These are phyloP conservation scores for Eucalyptus marginata DNA, from an alignment of 345 rosid species.

Conservation along the genomic window DNA sequence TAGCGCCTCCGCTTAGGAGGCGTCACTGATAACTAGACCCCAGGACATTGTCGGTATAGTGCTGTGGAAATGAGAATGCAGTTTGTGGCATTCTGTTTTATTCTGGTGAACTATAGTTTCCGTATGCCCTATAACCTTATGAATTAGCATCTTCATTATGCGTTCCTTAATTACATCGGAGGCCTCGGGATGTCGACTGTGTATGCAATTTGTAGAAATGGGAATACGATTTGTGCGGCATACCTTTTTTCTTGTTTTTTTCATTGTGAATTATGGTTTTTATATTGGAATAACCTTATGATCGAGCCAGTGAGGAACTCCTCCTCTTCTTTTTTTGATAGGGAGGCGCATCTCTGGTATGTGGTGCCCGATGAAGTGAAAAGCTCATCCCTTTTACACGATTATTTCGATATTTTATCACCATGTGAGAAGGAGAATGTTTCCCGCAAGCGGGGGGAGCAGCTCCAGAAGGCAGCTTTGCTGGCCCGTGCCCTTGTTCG, in stretches of 20 bases:
- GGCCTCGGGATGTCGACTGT: not conserved
- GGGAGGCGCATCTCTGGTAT: constrained; percentile 93
- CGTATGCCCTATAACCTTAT: not conserved
- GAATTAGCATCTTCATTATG: not conserved
- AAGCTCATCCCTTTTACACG: constrained; percentile 38
- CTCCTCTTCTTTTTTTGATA: not conserved
- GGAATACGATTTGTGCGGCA: not conserved
- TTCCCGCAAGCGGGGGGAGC: constrained; percentile 33
- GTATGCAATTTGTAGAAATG: not conserved
- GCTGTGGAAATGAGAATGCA: not conserved
- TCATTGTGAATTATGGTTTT: not conserved
- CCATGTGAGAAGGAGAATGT: constrained; percentile 61
- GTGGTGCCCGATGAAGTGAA: constrained; percentile 66
- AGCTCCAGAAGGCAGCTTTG: constrained; percentile 65
- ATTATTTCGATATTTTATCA: constrained; percentile 54
- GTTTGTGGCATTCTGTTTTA: not conserved
- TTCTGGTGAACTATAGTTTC: not conserved
- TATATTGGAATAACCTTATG: not conserved
- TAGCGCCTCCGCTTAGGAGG: not conserved
- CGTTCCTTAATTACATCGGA: not conserved
- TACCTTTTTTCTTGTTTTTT: not conserved
- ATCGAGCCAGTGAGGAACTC: not conserved
- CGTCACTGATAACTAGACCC: not conserved
- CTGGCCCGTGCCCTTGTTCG: constrained; percentile 83
- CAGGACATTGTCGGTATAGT: not conserved